Evolutionary conservation across 805 yeast species (phyloP).

Genomic region (Cyberlindnera nakhonratchasimensis): DNA sequence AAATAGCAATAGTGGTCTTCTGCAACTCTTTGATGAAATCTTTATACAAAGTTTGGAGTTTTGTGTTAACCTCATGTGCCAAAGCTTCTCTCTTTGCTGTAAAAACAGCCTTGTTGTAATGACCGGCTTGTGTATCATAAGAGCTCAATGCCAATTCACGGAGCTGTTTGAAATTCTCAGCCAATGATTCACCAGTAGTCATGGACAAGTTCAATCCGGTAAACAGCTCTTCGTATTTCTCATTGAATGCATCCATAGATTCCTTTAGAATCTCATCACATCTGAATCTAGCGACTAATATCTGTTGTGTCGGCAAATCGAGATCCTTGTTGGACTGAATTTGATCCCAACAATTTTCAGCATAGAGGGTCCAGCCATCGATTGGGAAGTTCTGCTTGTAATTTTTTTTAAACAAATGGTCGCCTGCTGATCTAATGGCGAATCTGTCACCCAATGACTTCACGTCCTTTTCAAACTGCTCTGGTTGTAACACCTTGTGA

Average conservation of each 20-base stretch:
- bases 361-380: constrained; percentile 95
- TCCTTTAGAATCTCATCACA: constrained; percentile 80
- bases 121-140: constrained; percentile 72
- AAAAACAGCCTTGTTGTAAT: constrained; percentile 68
- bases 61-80: constrained; percentile 42
- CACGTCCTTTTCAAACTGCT: constrained; percentile 62
- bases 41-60: constrained; percentile 42
- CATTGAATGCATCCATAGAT: constrained; percentile 25
- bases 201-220: constrained; percentile 11
- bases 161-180: constrained; percentile 40
- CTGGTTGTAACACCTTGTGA: constrained; percentile 81
- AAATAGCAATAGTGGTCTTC: constrained; percentile 30
- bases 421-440: constrained; percentile 27
- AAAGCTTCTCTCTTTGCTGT: constrained; percentile 54
- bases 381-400: constrained; percentile 87
- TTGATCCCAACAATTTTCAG: constrained; percentile 90
- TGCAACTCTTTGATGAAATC: constrained; percentile 38
- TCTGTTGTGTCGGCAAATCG: constrained; percentile 95
- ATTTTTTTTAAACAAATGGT: constrained; percentile 52
- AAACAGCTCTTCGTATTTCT: constrained; percentile 10
- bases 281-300: constrained; percentile 87
- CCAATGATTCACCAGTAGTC: constrained; percentile 32
- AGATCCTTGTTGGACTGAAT: constrained; percentile 90
- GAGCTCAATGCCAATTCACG: constrained; percentile 43
- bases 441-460: constrained; percentile 62